Evolutionary conservation across 805 yeast genomes (phyloP), one percentile per base, ranked within the genome.

Genomic region (Sugiyamaella boreocaroliniensis): DNA sequence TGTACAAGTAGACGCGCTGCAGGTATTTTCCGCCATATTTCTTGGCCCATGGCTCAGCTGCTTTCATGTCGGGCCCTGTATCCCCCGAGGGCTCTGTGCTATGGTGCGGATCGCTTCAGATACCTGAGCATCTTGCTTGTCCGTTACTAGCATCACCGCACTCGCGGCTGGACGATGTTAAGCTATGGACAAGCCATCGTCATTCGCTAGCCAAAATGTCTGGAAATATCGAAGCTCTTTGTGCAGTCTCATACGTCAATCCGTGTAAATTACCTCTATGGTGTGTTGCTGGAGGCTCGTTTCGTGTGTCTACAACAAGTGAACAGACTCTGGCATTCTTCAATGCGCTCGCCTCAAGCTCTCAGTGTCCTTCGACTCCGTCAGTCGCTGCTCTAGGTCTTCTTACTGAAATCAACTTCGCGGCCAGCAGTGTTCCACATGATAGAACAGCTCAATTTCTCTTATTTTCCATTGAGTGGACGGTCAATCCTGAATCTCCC

Each of bases 211-310:
- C 32, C 16, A 53, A 49, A 42, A 42, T 43, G 16, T 20, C 40
- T 12, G 19, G 34, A 19, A 20, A 48, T 15, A 29, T 46, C 16
- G 29, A 46, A 14, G n/a, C 15, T 18, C 47, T 51, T 8, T 16
- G 29, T 11, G 34, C 16, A 16, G 46, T 46, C 8, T 47, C 49
- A 11, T 57, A 50, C 45, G 48, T 55, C 12, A 51, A 57, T 44
- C 49, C 52, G 16, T 20, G 46, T 10, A 34, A 37, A 40, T 19
- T 57, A 9, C 58, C 60, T 4, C 43, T 53, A 5, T 57, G 60
- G 60, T 18, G 48, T 15, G 41, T 57, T 10, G 20, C 44, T 15
- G 56, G 60, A 34, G 51, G 53, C 15, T 44, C 45, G 16, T 34
- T 56, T 22, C 49, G 52, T 4, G 56, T 56, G n/a, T 45, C 29